phyloP scores from a whole-genome alignment of 805 yeast genomes.

The Jamesozyma rosinii region DNA sequence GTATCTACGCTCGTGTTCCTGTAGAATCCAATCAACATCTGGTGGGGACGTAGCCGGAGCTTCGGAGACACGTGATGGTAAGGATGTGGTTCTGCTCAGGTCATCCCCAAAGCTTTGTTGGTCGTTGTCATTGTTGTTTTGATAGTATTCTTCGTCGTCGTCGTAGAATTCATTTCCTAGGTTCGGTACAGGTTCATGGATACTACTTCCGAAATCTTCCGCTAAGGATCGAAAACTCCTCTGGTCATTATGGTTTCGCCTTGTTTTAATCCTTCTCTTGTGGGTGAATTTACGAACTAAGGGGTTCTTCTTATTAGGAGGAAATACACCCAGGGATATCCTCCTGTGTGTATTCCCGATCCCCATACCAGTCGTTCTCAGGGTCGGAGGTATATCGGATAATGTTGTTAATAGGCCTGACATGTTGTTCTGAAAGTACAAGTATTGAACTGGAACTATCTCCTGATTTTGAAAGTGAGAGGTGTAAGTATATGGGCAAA shows the following conservation, averaged over 20 bases:
- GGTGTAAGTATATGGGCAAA: too few species aligned
- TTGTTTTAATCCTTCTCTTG: conserved; percentile 23
- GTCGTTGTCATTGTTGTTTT: conserved; percentile 3
- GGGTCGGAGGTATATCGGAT: conserved; percentile 33
- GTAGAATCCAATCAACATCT: conserved; percentile 33
- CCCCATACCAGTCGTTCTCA: conserved; percentile 36
- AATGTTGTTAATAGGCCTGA: conserved; percentile 23
- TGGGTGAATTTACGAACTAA: conserved; percentile 28
- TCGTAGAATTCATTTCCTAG: conserved; percentile 11
- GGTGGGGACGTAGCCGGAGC: conserved; percentile 27
- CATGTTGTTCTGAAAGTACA: conserved; percentile 8
- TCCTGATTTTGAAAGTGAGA: too few species aligned
- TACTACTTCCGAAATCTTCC: conserved; percentile 29
- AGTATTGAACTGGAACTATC: too few species aligned
- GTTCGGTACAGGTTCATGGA: conserved; percentile 18
- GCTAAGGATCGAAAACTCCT: conserved; percentile 35
- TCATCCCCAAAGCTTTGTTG: conserved; percentile 24
- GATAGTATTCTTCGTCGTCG: conserved; percentile 19
- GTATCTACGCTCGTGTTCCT: conserved; percentile 34
- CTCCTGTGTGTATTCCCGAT: conserved; percentile 35
- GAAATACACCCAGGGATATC: conserved; percentile 32
- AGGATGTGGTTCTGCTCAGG: conserved; percentile 34
- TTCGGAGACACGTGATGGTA: conserved; percentile 35
- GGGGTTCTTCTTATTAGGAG: conserved; percentile 36
- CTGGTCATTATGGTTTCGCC: conserved; percentile 23